Evolutionary conservation across 306 rosid genomes (phyloP).

Genomic region (Cicer judaicum): DNA sequence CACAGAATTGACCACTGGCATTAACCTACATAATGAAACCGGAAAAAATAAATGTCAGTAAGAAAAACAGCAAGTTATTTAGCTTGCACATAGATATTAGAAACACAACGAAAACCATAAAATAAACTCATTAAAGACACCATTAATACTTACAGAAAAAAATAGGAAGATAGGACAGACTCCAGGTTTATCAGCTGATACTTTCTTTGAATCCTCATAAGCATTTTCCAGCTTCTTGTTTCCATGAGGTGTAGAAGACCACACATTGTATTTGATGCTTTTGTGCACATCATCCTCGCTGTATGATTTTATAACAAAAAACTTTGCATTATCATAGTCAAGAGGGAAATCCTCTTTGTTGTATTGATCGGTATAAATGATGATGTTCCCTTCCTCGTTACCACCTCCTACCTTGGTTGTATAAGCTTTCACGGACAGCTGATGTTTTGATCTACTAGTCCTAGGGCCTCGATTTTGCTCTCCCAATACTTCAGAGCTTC

Average conservation of each 20-base stretch:
- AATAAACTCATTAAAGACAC: not conserved
- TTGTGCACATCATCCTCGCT: slow-evolving; percentile 99
- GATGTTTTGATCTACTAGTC: slow-evolving; percentile 65
- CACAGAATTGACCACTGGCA: slow-evolving; percentile 95
- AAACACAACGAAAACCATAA: not conserved
- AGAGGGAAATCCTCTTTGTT: slow-evolving; percentile 76
- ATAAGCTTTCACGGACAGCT: slow-evolving; percentile 70
- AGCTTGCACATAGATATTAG: slow-evolving; percentile 7
- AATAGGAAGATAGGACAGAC: slow-evolving; percentile 82
- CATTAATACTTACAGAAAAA: slow-evolving; percentile 70
- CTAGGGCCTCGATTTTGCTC: slow-evolving; percentile 97
- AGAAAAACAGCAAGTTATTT: slow-evolving; percentile 1
- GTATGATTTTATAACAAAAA: slow-evolving; percentile 92
- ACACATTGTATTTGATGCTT: slow-evolving; percentile 91
- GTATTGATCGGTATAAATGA: slow-evolving; percentile 74
- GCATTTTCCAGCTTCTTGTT: slow-evolving; percentile 82
- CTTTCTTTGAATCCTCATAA: slow-evolving; percentile 73
- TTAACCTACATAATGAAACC: slow-evolving; percentile 65
- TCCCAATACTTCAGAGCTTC: slow-evolving; percentile 64
- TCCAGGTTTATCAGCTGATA: slow-evolving; percentile 62
- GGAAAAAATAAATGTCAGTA: slow-evolving; percentile 12
- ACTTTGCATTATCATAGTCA: slow-evolving; percentile 73
- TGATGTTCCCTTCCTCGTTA: slow-evolving; percentile 72
- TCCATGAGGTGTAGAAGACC: slow-evolving; percentile 98
- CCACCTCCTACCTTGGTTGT: slow-evolving; percentile 75